phyloP scores from a whole-genome alignment of 106 monocot genomes.

The Platanthera guangdongensis region DNA sequence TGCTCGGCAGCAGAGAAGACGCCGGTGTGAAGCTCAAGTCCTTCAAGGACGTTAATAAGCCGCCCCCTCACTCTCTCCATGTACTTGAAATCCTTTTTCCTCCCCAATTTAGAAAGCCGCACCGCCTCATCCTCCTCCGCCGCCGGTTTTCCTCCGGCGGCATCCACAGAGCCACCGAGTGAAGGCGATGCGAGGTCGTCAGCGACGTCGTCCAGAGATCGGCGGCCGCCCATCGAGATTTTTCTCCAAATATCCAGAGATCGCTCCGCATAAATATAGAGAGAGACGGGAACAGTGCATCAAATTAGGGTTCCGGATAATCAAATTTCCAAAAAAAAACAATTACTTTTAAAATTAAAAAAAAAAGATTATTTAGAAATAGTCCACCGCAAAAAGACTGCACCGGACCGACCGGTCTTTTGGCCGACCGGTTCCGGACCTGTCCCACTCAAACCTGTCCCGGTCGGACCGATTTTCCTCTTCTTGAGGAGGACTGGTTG shows the following conservation, averaged over 20 bases:
- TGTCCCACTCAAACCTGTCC: too few species aligned
- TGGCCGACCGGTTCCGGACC: too few species aligned
- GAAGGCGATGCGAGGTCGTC: not conserved
- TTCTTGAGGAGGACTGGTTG: too few species aligned
- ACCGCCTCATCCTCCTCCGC: slow-evolving; percentile 17
- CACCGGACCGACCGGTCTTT: too few species aligned
- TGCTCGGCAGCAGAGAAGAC: slow-evolving; percentile 41
- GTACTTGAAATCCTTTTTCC: slow-evolving; percentile 44
- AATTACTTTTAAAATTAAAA: too few species aligned
- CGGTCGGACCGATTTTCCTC: too few species aligned
- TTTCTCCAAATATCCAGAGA: not conserved
- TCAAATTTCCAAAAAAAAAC: too few species aligned
- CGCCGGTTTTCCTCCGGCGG: not conserved
- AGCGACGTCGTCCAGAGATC: not conserved
- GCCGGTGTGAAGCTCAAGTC: slow-evolving; percentile 48
- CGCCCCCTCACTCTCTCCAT: slow-evolving; percentile 37
- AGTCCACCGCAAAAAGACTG: too few species aligned
- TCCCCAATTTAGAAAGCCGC: slow-evolving; percentile 17
- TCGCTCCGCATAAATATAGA: too few species aligned
- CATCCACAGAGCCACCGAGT: not conserved
- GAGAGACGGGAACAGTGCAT: too few species aligned
- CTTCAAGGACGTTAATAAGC: slow-evolving; percentile 40
- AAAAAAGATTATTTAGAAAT: too few species aligned
- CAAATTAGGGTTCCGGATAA: too few species aligned
- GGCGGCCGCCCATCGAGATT: not conserved